Percentiles rank a stretch among this genome's conserved stretches.
phyloP scores from a whole-genome alignment of 306 rosid genomes.

The Vigna hirtella region DNA sequence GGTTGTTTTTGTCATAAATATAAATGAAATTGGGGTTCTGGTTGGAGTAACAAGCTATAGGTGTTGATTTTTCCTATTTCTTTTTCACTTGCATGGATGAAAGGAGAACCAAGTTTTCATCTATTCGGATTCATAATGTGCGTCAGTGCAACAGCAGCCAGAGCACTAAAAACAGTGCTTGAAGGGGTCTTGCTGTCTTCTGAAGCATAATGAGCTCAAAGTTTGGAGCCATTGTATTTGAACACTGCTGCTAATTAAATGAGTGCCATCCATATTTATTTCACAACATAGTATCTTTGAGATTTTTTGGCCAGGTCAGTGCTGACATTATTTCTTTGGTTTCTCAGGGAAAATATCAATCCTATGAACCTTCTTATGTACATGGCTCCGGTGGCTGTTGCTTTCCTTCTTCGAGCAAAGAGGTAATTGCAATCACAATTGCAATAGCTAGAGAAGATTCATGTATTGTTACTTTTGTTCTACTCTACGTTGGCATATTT shows the following conservation, averaged over 20 bases:
- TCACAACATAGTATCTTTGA: neutral
- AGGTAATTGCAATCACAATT: constrained; percentile 52
- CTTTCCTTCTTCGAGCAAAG: constrained; percentile 57
- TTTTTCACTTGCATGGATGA: constrained; percentile 49
- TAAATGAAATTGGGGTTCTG: constrained; percentile 29
- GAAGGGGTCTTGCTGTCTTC: no score
- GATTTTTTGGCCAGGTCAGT: constrained; percentile 41
- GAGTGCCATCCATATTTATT: neutral
- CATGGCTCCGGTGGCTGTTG: constrained; percentile 62
- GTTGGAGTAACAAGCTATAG: constrained; percentile 1
- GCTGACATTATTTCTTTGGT: constrained; percentile 42
- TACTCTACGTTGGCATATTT: constrained; percentile 56
- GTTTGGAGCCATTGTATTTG: constrained; percentile 4
- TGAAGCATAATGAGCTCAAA: no score
- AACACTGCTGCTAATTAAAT: constrained; percentile 15
- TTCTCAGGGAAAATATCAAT: constrained; percentile 55
- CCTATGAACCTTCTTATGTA: constrained; percentile 63
- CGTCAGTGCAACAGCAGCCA: no score
- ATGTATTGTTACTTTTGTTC: constrained; percentile 50
- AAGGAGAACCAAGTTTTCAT: constrained; percentile 61
- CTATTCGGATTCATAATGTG: constrained; percentile 10
- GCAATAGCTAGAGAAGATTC: constrained; percentile 56
- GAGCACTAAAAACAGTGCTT: no score
- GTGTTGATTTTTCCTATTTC: neutral
- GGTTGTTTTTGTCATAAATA: constrained; percentile 6